Base-by-base conservation (phyloP, 345 rosid species). In the Lepidium didymum region DNA sequence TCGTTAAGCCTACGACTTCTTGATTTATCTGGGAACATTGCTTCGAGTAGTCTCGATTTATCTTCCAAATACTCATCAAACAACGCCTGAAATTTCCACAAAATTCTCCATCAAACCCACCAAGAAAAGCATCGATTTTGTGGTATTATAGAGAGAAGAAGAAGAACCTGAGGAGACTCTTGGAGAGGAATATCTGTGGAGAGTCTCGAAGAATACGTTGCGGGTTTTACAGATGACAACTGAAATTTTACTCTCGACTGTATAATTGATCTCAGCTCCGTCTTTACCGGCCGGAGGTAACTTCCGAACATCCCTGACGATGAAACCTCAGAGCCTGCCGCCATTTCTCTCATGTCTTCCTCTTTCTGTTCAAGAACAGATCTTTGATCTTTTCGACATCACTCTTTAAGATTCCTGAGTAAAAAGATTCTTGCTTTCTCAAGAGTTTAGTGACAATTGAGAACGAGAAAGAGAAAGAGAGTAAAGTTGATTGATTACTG, bases 51-150 rank as follows among this genome's bases (percentile, higher is more conserved):
- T 72, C 99, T 87, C 15, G 86, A 79, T 49, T 81, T 88, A 70
- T 94, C 78, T 42, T 90, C 95, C 79, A 90, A 77, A 78, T 90
- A 90, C 34, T 79, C 87, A 81, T 94, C 96, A 64, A 94, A 90
- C 38, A 83, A 77, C 23, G 92, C 97, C 97, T 90, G 81, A 27
- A 64, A 43, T 4, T 7, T 52, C 7, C 13, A 36, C 50, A 41
- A 36, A 21, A 23, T 56, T 23, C 44, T 14, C 42, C 3, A 13
- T 9, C 0, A 27, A 59, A 16, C 38, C 40, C 27, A 36, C 3
- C 16, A 56, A 57, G 9, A 10, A 40, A 18, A 9, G 0, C 27
- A 37, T 13, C 15, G 36, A 33, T 25, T 12, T 33, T 23, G 14
- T 31, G 43, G 19, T 16, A 4, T 33, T 50, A 31, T 6, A 47